Evolutionary conservation across 2,329 filamentous ascomycete species (phyloP).

Genomic region (Ilyonectria mors-panacis): DNA sequence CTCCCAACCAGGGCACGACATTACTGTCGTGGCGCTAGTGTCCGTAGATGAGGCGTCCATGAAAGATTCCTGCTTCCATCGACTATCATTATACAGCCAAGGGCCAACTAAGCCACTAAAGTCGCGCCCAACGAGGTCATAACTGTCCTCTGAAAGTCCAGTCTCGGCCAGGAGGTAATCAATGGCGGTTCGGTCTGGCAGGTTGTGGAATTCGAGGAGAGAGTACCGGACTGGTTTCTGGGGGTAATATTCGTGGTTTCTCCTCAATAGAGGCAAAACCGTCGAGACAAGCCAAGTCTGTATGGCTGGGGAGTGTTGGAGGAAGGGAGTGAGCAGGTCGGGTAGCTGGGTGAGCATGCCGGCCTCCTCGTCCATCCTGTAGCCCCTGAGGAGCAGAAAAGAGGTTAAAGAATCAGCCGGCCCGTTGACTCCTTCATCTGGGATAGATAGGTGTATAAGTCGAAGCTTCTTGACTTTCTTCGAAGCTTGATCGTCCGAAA

Average conservation of each 20-base stretch:
- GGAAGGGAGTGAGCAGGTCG: constrained; percentile 77
- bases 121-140: constrained; percentile 70
- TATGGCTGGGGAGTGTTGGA: constrained; percentile 72
- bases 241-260: constrained; percentile 80
- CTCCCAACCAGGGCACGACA: constrained; percentile 76
- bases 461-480: constrained; percentile 75
- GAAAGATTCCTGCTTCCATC: constrained; percentile 61
- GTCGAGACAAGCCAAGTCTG: constrained; percentile 79
- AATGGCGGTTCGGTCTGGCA: constrained; percentile 73
- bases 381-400: constrained; percentile 78
- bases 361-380: constrained; percentile 79
- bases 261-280: constrained; percentile 77
- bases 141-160: constrained; percentile 56
- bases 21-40: constrained; percentile 46
- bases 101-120: constrained; percentile 78
- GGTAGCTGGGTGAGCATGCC: constrained; percentile 80
- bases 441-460: constrained; percentile 70
- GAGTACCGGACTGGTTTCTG: constrained; percentile 63
- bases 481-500: constrained; percentile 76
- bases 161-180: constrained; percentile 74
- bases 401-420: constrained; percentile 69
- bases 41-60: constrained; percentile 38
- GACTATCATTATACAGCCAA: constrained; percentile 78
- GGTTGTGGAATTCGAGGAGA: constrained; percentile 74
- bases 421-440: constrained; percentile 62